These are phyloP conservation scores for Cercospora sp. DNA, from an alignment of 2,329 filamentous ascomycete species.

Conservation along the genomic window DNA sequence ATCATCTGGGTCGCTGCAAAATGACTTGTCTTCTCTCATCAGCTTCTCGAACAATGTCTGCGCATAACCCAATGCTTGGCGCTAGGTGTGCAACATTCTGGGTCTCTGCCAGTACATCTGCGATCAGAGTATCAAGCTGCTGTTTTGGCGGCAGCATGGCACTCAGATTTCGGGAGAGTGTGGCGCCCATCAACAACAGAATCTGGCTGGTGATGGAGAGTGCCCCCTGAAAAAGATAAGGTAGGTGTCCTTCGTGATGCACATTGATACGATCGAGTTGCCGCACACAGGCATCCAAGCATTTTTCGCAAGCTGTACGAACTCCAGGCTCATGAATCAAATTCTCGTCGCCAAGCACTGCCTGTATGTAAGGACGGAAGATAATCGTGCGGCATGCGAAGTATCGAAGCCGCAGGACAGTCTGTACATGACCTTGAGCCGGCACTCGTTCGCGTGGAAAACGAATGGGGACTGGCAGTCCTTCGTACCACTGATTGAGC, in stretches of 20 bases:
- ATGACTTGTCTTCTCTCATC: conserved; percentile 67
- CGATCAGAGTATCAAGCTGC: conserved; percentile 72
- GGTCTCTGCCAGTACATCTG: conserved; percentile 73
- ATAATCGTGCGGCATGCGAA: conserved; percentile 86
- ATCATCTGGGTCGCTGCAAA: conserved; percentile 22
- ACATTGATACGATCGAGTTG: conserved; percentile 77
- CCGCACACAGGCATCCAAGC: conserved; percentile 74
- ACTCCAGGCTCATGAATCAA: conserved; percentile 70
- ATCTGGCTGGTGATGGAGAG: conserved; percentile 81
- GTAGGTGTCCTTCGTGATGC: conserved; percentile 80
- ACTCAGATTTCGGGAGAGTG: conserved; percentile 72
- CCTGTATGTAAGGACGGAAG: conserved; percentile 78
- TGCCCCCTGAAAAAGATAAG: conserved; percentile 82
- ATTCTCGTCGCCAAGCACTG: conserved; percentile 75
- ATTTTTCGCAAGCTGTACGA: conserved; percentile 76
- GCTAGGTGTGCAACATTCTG: conserved; percentile 72
- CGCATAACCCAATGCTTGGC: conserved; percentile 72
- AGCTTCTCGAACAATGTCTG: conserved; percentile 78
- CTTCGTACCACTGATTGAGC: conserved; percentile 81
- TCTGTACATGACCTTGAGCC: conserved; percentile 73
- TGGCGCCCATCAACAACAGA: conserved; percentile 79
- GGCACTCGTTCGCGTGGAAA: conserved; percentile 71
- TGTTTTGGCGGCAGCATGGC: conserved; percentile 59
- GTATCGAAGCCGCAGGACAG: conserved; percentile 74
- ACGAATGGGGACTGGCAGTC: conserved; percentile 70